Evolutionary conservation across 2,329 filamentous ascomycete species (phyloP).

Genomic region (Xylaria sp.): DNA sequence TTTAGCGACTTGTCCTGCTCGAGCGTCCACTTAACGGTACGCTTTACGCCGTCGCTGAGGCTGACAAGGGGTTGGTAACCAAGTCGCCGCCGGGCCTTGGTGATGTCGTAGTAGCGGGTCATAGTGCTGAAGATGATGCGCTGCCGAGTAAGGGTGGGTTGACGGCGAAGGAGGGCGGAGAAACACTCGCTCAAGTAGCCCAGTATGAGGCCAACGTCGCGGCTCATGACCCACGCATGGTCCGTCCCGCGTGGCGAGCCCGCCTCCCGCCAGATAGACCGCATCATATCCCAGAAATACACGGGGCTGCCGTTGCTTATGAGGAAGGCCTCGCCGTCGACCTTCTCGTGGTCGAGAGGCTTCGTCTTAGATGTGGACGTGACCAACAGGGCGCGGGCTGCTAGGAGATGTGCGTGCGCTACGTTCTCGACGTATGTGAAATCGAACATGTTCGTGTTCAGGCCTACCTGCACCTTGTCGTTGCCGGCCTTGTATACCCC

Average conservation of each 20-base stretch:
- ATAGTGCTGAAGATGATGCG: slow-evolving; percentile 75
- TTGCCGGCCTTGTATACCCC: slow-evolving; percentile 75
- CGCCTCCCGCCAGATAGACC: slow-evolving; percentile 77
- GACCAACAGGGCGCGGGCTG: slow-evolving; percentile 76
- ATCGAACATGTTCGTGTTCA: slow-evolving; percentile 72
- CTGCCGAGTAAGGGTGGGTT: slow-evolving; percentile 68
- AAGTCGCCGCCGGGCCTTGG: slow-evolving; percentile 76
- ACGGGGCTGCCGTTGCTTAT: slow-evolving; percentile 90
- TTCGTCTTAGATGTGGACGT: slow-evolving; percentile 65
- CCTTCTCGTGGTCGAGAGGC: slow-evolving; percentile 76
- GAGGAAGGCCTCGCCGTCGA: slow-evolving; percentile 89
- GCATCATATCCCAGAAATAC: slow-evolving; percentile 90
- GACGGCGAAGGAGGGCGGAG: slow-evolving; percentile 61
- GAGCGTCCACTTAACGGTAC: slow-evolving; percentile 65
- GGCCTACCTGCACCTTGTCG: slow-evolving; percentile 82
- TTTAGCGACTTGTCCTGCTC: slow-evolving; percentile 59
- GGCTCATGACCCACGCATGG: slow-evolving; percentile 66
- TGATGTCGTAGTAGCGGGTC: slow-evolving; percentile 81
- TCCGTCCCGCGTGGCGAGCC: slow-evolving; percentile 64
- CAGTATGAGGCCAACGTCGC: slow-evolving; percentile 62
- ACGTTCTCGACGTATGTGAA: slow-evolving; percentile 74
- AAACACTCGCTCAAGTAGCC: slow-evolving; percentile 66
- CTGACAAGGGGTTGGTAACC: slow-evolving; percentile 75
- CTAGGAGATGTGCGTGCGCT: slow-evolving; percentile 84
- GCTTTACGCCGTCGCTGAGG: slow-evolving; percentile 71